Conservation (phyloP, 306 rosid genomes). For the Quercus rubra region DNA sequence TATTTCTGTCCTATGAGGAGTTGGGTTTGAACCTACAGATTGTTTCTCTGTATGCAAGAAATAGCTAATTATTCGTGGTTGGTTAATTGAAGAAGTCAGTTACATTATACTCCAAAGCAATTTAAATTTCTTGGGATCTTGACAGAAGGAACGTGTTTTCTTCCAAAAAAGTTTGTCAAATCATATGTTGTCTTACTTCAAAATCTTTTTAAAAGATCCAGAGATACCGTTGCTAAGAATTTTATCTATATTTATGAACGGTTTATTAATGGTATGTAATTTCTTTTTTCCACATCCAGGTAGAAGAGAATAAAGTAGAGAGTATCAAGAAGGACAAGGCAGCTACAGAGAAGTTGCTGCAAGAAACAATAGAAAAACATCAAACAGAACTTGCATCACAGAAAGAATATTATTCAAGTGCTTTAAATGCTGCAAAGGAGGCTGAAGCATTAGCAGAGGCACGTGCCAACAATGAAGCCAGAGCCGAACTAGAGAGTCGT, state of each 20-base stretch:
- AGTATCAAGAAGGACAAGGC: slow-evolving; percentile 91
- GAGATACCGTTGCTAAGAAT: background rate
- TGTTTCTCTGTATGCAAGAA: background rate
- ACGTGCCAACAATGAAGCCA: slow-evolving; percentile 86
- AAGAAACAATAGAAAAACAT: slow-evolving; percentile 91
- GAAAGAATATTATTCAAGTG: slow-evolving; percentile 82
- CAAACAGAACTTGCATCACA: slow-evolving; percentile 82
- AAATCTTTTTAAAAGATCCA: background rate
- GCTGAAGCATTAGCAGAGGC: slow-evolving; percentile 96
- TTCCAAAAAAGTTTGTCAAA: too few relatives aligned
- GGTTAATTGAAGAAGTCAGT: background rate
- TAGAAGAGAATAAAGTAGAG: slow-evolving; percentile 97
- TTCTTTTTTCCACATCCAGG: slow-evolving; percentile 38
- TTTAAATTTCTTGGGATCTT: background rate
- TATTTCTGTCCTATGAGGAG: background rate
- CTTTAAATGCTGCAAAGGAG: slow-evolving; percentile 94
- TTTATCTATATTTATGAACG: background rate
- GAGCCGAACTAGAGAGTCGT: slow-evolving; percentile 85
- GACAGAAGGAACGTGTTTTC: background rate
- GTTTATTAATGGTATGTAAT: slow-evolving; percentile 21
- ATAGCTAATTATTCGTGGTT: background rate
- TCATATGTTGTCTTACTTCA: background rate
- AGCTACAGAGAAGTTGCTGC: slow-evolving; percentile 90
- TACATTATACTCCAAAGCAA: background rate
- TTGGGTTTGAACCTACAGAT: background rate